A percentile compares a stretch with the other conserved stretches of the same genome.
phyloP scores from a whole-genome alignment of 2,329 filamentous ascomycete species.

The Alternaria infectoria region DNA sequence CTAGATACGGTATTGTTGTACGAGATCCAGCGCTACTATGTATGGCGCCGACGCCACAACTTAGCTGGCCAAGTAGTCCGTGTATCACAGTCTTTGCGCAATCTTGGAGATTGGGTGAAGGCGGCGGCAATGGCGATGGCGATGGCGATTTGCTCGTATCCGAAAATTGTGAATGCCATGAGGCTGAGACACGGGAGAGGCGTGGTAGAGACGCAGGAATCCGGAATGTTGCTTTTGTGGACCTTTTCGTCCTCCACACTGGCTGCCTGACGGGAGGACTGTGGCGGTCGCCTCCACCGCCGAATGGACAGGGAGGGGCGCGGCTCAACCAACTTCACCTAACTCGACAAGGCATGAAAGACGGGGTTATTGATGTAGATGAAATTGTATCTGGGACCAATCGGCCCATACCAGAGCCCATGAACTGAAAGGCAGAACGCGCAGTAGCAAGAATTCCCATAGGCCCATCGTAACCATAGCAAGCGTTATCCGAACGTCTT shows the following conservation, averaged over 20 bases:
- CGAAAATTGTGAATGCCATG: accelerated
- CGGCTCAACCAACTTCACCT: neutral
- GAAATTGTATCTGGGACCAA: conserved; percentile 7
- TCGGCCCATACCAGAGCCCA: neutral
- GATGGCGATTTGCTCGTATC: too few relatives aligned
- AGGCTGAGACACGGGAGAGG: neutral
- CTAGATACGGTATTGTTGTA: neutral
- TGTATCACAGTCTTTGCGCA: neutral
- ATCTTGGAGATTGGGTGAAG: neutral
- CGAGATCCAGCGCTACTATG: neutral
- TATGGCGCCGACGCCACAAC: neutral
- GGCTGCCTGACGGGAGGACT: neutral
- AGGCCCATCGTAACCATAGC: neutral
- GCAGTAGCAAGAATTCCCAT: neutral
- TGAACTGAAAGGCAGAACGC: neutral
- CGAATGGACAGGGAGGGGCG: neutral
- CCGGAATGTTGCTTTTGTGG: neutral
- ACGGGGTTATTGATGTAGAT: neutral
- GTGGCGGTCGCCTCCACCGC: neutral
- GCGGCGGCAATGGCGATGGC: neutral
- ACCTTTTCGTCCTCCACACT: neutral
- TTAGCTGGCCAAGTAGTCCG: neutral
- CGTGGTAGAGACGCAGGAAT: neutral
- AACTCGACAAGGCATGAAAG: neutral
- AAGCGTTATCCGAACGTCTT: conserved; percentile 2